Evolutionary conservation across 106 monocot species (phyloP).

Genomic region (Dactylorhiza incarnata): DNA sequence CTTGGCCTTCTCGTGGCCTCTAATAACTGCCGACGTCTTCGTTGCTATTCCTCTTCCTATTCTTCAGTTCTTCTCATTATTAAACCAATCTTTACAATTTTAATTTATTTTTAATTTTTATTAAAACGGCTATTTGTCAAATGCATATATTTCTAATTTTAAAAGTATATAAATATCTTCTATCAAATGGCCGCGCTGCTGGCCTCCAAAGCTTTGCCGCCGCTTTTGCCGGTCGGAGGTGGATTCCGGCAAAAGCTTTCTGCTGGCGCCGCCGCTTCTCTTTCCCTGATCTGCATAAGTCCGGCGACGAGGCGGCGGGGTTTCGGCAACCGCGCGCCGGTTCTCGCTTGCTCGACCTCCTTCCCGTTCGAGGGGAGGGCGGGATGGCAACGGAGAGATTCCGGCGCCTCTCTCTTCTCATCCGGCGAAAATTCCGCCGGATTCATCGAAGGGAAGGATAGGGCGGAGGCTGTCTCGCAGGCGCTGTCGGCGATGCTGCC

Average conservation of each 20-base stretch:
- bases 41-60: no score
- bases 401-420: constrained; percentile 36
- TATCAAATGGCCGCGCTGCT: not conserved
- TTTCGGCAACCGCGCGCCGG: not conserved
- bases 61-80: no score
- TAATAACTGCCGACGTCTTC: no score
- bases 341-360: constrained; percentile 40
- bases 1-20: no score
- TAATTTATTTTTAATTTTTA: no score
- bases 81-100: no score
- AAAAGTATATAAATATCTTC: no score
- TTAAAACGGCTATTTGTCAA: no score
- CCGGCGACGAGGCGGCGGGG: not conserved
- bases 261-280: not conserved
- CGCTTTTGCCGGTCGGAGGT: not conserved
- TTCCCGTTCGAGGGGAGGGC: constrained; percentile 48
- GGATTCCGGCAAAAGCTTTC: not conserved
- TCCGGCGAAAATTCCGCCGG: constrained; percentile 12
- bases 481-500: constrained; percentile 73
- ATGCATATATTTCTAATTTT: no score
- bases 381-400: constrained; percentile 50
- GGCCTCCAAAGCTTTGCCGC: not conserved
- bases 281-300: not conserved
- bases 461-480: constrained; percentile 14
- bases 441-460: not conserved